Percentiles rank a stretch among this genome's conserved stretches.
phyloP scores from a whole-genome alignment of 1,284 basidiomycete genomes.

The Trametes sp. region DNA sequence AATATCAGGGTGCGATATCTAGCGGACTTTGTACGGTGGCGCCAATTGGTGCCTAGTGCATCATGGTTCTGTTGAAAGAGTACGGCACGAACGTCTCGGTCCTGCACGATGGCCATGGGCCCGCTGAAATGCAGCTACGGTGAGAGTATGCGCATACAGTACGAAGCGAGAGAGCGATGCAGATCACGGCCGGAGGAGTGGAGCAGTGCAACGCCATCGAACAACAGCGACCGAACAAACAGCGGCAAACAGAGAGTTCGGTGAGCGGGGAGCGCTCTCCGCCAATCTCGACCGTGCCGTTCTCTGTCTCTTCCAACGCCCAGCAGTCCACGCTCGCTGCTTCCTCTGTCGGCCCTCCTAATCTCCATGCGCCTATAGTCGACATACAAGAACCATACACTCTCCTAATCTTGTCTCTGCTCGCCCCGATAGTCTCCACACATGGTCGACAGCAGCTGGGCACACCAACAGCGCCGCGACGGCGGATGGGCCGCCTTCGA shows the following conservation, averaged over 20 bases:
- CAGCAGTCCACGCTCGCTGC: slow-evolving; percentile 25
- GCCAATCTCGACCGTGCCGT: slow-evolving; percentile 1
- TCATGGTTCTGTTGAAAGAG: background rate
- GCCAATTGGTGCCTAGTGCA: background rate
- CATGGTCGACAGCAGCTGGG: slow-evolving; percentile 30
- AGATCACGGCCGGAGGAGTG: background rate
- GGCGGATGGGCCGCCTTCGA: slow-evolving; percentile 30
- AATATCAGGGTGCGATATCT: background rate
- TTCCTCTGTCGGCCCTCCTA: slow-evolving; percentile 24
- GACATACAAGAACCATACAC: slow-evolving; percentile 17
- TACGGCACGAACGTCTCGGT: background rate
- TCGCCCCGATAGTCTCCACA: slow-evolving; percentile 5
- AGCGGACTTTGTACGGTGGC: background rate
- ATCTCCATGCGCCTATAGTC: slow-evolving; percentile 33
- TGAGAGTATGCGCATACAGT: background rate
- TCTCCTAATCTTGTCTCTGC: slow-evolving; percentile 16
- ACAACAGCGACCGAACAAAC: slow-evolving; percentile 17
- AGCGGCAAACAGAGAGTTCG: slow-evolving; percentile 12
- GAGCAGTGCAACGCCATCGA: slow-evolving; percentile 1
- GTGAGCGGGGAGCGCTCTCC: background rate
- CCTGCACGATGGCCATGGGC: too few relatives aligned
- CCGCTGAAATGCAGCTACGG: background rate
- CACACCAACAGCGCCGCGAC: slow-evolving; percentile 25
- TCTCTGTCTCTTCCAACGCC: slow-evolving; percentile 21
- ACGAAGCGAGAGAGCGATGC: background rate